Evolutionary conservation across 805 yeast species (phyloP).

Genomic region (Myxozyma sirexii): DNA sequence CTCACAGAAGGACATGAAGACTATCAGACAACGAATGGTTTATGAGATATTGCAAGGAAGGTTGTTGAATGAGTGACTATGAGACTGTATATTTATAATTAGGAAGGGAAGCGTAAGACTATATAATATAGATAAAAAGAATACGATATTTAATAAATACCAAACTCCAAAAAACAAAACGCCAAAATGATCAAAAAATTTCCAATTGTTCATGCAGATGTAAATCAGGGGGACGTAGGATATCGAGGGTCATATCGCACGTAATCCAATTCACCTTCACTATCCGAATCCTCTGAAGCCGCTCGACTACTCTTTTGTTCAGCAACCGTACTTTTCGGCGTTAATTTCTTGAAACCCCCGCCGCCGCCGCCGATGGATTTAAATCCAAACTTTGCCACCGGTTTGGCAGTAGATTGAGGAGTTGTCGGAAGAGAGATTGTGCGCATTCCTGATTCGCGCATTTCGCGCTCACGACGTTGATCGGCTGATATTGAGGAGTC

Average conservation of each 20-base stretch:
- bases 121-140: background rate
- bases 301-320: background rate
- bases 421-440: constrained; percentile 14
- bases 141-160: background rate
- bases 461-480: constrained; percentile 28
- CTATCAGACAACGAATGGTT: constrained; percentile 69
- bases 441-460: constrained; percentile 26
- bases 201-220: too few relatives aligned
- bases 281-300: constrained; percentile 12
- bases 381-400: constrained; percentile 12
- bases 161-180: background rate
- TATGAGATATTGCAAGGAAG: constrained; percentile 51
- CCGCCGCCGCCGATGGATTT: constrained; percentile 21
- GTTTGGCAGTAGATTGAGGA: background rate
- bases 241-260: constrained; percentile 25
- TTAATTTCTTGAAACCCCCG: constrained; percentile 21
- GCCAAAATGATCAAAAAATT: too few relatives aligned
- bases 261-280: constrained; percentile 20
- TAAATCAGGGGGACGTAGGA: constrained; percentile 21
- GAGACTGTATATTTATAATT: background rate
- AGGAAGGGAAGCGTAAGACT: background rate
- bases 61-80: constrained; percentile 3
- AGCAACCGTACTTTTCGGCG: background rate
- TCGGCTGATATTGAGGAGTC: constrained; percentile 15
- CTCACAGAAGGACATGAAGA: constrained; percentile 68